Evolutionary conservation across 2,329 filamentous ascomycete genomes (phyloP), one percentile per base, ranked within the genome.

Genomic region (Aureobasidium zeae): DNA sequence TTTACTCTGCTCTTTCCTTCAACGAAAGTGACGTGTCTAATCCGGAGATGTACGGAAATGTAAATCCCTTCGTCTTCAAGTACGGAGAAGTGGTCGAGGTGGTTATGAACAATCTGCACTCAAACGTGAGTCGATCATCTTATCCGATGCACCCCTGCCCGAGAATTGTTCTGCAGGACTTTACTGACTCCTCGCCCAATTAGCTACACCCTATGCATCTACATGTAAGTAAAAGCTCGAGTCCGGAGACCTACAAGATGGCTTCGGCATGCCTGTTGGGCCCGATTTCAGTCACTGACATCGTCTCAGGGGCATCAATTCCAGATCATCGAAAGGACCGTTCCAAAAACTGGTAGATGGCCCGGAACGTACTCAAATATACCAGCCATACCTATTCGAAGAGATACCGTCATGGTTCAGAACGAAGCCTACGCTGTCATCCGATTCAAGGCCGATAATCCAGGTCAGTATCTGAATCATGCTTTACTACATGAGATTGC

Each of bases 1-100:
- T 94, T 0, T 93, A 87, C 68, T 85, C 82, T 0, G 83, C 73
- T 1, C 68, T 93, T 4, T 77, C 76, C 3, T 74, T 76, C 24
- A 65, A 68, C 12, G 60, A 64, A 6, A 72, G 71, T 47, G 61
- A 62, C 3, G 74, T 77, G 11, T 63, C 62, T 2, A 63, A 70
- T 45, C 57, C 61, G 9, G 48, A 50, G 9, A 61, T 67, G 15
- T 69, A 73, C 47, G 76, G 75, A 17, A 60, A 68, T 12, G 67
- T 68, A 2, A 67, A 69, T 28, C 64, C 71, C 1, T 73, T 85
- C 52, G 70, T 93, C 5, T 35, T 50, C 34, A 32, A 43, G 5
- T 37, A 50, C 6, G 33, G 34, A 11, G 42, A 50, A 20, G 43
- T 50, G 4, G 38, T 50, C 7, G 48, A 50, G 26, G 35, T 50